Evolutionary conservation across 495 filamentous ascomycete genomes (phyloP).

Genomic region (Penicillium pancosmium): DNA sequence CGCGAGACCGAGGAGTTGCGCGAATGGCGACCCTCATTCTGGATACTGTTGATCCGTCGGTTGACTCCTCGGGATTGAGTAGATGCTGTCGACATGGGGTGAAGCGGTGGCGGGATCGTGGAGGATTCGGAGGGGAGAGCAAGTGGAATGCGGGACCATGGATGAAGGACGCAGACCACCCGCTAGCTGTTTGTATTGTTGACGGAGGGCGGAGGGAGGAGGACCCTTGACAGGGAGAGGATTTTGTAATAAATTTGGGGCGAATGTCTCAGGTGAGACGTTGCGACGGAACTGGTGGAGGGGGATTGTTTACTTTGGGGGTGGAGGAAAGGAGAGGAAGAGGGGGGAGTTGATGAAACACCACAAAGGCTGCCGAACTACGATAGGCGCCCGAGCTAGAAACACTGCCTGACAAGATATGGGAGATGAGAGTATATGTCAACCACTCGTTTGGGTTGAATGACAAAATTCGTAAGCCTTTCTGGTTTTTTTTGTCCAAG

Average conservation of each 20-base stretch:
- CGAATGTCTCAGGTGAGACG: conserved; percentile 5
- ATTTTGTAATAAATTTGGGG: neutral
- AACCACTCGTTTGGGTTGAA: too few relatives aligned
- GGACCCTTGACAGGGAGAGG: neutral
- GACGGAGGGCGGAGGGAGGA: too few relatives aligned
- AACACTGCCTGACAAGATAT: neutral
- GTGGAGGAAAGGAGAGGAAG: conserved; percentile 19
- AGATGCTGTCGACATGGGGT: conserved; percentile 58
- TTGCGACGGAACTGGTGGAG: neutral
- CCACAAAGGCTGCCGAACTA: conserved; percentile 25
- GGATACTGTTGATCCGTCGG: conserved; percentile 59
- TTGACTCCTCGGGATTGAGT: conserved; percentile 55
- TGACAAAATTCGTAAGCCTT: too few relatives aligned
- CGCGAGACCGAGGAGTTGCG: conserved; percentile 55
- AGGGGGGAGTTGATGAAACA: conserved; percentile 23
- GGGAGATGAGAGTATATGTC: too few relatives aligned
- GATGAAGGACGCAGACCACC: conserved; percentile 33
- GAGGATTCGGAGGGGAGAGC: conserved; percentile 27
- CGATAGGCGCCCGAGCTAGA: conserved; percentile 27
- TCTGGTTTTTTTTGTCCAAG: too few relatives aligned
- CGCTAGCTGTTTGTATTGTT: conserved; percentile 16
- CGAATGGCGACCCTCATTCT: conserved; percentile 53
- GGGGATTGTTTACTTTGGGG: conserved; percentile 25
- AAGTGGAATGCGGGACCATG: conserved; percentile 44
- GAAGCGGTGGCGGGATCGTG: conserved; percentile 27